Evolutionary conservation across 1,139 yeast species (phyloP).

Genomic region (Debaryomyces subglobosus): DNA sequence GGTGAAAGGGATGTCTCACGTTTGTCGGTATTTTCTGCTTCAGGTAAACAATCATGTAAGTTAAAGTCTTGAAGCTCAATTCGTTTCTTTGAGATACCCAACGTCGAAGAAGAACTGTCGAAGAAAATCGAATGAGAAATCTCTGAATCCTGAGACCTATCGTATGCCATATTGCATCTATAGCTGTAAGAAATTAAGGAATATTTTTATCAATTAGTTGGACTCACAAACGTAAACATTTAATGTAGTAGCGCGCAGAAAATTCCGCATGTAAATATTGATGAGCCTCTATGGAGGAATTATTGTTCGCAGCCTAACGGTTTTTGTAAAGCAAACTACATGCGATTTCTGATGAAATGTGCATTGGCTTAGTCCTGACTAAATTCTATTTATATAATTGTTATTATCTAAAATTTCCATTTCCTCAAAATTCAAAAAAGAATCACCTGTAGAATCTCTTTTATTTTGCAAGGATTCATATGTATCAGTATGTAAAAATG

Average conservation of each 20-base stretch:
- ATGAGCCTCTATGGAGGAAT: not conserved
- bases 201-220: not conserved
- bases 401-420: slow-evolving; percentile 28
- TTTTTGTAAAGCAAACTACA: not conserved
- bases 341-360: not conserved
- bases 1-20: not conserved
- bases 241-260: not conserved
- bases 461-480: not conserved
- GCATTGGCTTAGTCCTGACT: not conserved
- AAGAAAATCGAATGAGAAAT: not conserved
- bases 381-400: slow-evolving; percentile 18
- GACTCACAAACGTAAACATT: slow-evolving; percentile 1
- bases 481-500: slow-evolving; percentile 9
- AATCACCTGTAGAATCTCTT: slow-evolving; percentile 14
- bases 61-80: not conserved
- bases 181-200: not conserved
- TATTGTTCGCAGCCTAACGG: not conserved
- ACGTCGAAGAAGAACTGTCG: not conserved
- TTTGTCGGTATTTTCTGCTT: not conserved
- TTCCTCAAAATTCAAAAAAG: slow-evolving; percentile 35
- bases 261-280: not conserved
- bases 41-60: not conserved
- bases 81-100: not conserved
- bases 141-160: not conserved
- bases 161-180: not conserved